A percentile compares a stretch with the other conserved stretches of the same genome.
These are phyloP conservation scores for Entomortierella chlamydospora DNA, from an alignment of 192 early-diverging fungal genomes.

Conservation along the genomic window DNA sequence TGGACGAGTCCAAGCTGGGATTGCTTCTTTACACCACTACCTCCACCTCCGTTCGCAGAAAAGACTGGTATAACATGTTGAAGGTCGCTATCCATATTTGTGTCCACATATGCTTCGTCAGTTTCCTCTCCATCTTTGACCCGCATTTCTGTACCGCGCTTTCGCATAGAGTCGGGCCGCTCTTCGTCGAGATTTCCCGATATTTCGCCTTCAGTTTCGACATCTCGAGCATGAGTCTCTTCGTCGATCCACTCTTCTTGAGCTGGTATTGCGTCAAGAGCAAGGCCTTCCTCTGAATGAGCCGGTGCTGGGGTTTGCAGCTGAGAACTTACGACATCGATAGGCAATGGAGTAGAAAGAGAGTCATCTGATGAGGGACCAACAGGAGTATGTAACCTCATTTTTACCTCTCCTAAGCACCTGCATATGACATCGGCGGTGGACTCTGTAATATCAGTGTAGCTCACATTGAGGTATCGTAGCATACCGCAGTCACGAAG, in stretches of 20 bases:
- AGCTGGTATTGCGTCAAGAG: neutral
- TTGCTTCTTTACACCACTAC: slow-evolving; percentile 34
- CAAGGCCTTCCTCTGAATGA: neutral
- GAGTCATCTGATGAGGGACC: neutral
- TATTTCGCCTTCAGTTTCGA: neutral
- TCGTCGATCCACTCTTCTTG: neutral
- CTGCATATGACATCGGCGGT: slow-evolving; percentile 32
- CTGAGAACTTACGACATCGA: neutral
- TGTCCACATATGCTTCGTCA: slow-evolving; percentile 27
- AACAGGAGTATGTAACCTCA: neutral
- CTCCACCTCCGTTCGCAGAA: no score
- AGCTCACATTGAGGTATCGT: slow-evolving; percentile 47
- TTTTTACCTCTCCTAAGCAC: slow-evolving; percentile 40
- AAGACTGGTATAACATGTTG: slow-evolving; percentile 4
- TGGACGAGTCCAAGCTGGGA: slow-evolving; percentile 40
- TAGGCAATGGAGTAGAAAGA: slow-evolving; percentile 1
- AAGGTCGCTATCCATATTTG: slow-evolving; percentile 18
- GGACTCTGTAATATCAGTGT: slow-evolving; percentile 30
- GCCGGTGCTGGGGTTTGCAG: slow-evolving; percentile 18
- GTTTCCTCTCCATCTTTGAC: slow-evolving; percentile 14
- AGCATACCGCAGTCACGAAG: slow-evolving; percentile 42
- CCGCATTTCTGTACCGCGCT: slow-evolving; percentile 19
- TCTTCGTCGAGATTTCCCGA: slow-evolving; percentile 12
- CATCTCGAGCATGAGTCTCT: neutral
- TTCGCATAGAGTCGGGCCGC: slow-evolving; percentile 8